Evolutionary conservation across 495 filamentous ascomycete genomes (phyloP).

Genomic region (Bombardia bombarda): DNA sequence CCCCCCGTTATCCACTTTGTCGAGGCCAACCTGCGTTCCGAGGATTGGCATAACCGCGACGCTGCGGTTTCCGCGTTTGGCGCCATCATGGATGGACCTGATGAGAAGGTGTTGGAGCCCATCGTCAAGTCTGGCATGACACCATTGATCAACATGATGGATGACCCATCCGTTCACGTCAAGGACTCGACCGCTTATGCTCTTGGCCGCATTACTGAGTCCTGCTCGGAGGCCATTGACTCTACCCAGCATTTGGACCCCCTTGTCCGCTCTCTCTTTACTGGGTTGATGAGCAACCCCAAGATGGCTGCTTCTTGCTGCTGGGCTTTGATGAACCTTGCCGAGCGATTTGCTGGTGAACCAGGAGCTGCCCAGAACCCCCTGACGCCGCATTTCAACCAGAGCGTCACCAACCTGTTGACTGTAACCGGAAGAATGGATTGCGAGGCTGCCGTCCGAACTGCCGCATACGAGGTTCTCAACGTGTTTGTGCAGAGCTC

Average conservation of each 20-base stretch:
- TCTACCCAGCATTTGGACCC: slow-evolving; percentile 69
- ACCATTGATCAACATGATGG: slow-evolving; percentile 93
- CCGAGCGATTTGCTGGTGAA: slow-evolving; percentile 86
- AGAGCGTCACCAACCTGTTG: slow-evolving; percentile 79
- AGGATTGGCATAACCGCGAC: slow-evolving; percentile 90
- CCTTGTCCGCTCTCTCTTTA: slow-evolving; percentile 82
- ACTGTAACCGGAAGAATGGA: slow-evolving; percentile 75
- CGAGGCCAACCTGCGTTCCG: slow-evolving; percentile 77
- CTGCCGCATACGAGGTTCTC: slow-evolving; percentile 96
- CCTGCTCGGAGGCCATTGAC: slow-evolving; percentile 81
- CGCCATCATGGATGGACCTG: slow-evolving; percentile 97
- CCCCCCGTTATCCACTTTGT: slow-evolving; percentile 80
- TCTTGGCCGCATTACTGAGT: slow-evolving; percentile 90
- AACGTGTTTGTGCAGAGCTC: slow-evolving; percentile 87
- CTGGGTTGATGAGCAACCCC: slow-evolving; percentile 78
- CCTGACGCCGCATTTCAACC: slow-evolving; percentile 84
- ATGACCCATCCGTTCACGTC: slow-evolving; percentile 78
- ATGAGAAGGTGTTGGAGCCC: slow-evolving; percentile 78
- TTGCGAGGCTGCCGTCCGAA: slow-evolving; percentile 87
- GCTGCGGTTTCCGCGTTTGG: slow-evolving; percentile 97
- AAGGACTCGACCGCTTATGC: slow-evolving; percentile 97
- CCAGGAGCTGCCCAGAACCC: slow-evolving; percentile 67
- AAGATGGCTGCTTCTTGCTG: slow-evolving; percentile 98
- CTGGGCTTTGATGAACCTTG: slow-evolving; percentile 98
- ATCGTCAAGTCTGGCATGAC: slow-evolving; percentile 90